Base-by-base conservation (phyloP, 2,329 filamentous ascomycete genomes). In the Penicillium expansum region DNA sequence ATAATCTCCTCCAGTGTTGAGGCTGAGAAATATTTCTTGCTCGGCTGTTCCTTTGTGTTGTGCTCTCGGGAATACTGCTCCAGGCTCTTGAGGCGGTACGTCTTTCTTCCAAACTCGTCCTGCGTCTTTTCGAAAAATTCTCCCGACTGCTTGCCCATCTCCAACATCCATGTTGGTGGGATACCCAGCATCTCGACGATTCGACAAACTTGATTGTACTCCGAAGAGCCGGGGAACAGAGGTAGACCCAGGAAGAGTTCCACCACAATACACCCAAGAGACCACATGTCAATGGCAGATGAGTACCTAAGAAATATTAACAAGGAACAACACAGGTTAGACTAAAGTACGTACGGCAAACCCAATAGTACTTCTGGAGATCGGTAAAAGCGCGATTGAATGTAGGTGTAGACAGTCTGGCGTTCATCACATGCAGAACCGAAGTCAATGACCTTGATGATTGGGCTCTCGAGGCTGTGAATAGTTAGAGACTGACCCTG, bases 361-460 rank as follows among this genome's bases (percentile, higher is more conserved):
- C 94, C 94, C n/a, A 99, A 80, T 37, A 99, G 77, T 13, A 99
- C 94, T 74, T 99, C 94, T 1, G 94, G 94, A 0, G 94, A 99
- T 62, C 94, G 87, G 77, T 99, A 99, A 77, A 99, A 99, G 67
- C 94, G 85, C 10, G 94, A 99, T 74, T 99, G 94, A 59, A 99
- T 99, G 74, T 99, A 99, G 6, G 94, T 99, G 75, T 99, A 99
- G 29, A 99, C 94, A 0, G 94, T 99, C 74, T 99, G 94, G 49
- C 94, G 87, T 77, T 99, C 94, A 74, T 99, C 94, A 74, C 94
- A 99, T 14, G 94, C 94, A 37, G 94, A 99, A 42, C 94, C 94
- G 71, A 99, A 99, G 81, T 99, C 94, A 73, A 99, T 99, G 69
- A 99, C 97, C 76, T 99, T 99, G 83, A 99, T 99, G 65, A 99